These are phyloP conservation scores for Ophiostoma populinum DNA, from an alignment of 2,329 filamentous ascomycete species.

Conservation along the genomic window DNA sequence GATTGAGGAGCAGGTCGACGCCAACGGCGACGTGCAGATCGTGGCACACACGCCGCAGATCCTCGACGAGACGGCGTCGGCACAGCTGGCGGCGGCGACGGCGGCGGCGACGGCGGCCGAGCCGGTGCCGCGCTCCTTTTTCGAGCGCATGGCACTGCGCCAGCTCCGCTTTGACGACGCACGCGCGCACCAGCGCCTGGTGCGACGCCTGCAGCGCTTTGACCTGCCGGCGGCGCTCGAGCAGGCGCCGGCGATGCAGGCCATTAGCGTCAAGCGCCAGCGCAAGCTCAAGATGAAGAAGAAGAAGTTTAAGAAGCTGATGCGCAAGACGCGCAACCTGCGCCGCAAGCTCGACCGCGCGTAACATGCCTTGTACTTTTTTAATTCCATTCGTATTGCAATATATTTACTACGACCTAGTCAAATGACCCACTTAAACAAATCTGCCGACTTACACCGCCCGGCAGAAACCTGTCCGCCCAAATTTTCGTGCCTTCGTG, in stretches of 20 bases:
- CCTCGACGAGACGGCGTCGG: not conserved
- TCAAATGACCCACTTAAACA: slow-evolving; percentile 4
- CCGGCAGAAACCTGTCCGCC: slow-evolving; percentile 12
- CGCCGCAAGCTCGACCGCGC: slow-evolving; percentile 50
- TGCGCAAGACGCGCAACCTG: slow-evolving; percentile 77
- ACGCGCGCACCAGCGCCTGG: slow-evolving; percentile 15
- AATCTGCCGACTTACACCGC: slow-evolving; percentile 8
- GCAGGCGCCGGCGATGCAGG: slow-evolving; percentile 38
- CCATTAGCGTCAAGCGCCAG: slow-evolving; percentile 84
- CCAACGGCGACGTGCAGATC: slow-evolving; percentile 41
- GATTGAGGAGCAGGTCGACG: slow-evolving; percentile 47
- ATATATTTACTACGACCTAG: not conserved
- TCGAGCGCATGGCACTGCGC: slow-evolving; percentile 52
- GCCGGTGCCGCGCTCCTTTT: slow-evolving; percentile 33
- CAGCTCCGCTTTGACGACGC: slow-evolving; percentile 42
- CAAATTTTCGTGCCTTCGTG: slow-evolving; percentile 8
- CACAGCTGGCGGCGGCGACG: not conserved
- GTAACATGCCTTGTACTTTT: slow-evolving; percentile 1
- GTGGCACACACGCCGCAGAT: slow-evolving; percentile 42
- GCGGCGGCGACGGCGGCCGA: not conserved
- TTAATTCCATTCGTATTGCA: not conserved
- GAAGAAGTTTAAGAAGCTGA: slow-evolving; percentile 99
- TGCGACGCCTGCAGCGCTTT: slow-evolving; percentile 17
- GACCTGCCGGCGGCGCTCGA: slow-evolving; percentile 2
- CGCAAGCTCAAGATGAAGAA: slow-evolving; percentile 99